Percentiles rank a stretch among this genome's conserved stretches.
Conservation (phyloP, 225 moss, liverwort and hornwort genomes). For the Antitrichia curtipendula region DNA sequence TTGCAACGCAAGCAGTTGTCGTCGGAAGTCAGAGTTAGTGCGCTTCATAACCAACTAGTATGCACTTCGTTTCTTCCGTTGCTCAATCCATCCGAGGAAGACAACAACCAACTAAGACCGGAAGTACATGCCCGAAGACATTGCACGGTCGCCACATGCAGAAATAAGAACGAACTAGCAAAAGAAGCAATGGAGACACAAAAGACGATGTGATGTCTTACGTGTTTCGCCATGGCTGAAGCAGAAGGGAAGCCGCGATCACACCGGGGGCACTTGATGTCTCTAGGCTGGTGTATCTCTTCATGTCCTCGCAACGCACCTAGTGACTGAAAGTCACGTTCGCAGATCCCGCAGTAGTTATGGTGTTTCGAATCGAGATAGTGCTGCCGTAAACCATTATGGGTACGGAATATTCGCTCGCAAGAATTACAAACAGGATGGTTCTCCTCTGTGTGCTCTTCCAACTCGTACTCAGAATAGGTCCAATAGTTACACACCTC, state of each 20-base stretch:
- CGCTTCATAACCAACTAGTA: neutral
- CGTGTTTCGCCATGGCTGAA: constrained; percentile 22
- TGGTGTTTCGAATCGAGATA: neutral
- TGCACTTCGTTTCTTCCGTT: neutral
- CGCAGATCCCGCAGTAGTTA: constrained; percentile 16
- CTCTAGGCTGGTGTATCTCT: constrained; percentile 1
- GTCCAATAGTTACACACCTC: neutral
- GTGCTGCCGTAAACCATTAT: neutral
- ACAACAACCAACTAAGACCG: neutral
- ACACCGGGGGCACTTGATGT: constrained; percentile 1
- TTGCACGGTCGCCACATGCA: neutral
- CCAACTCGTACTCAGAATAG: neutral
- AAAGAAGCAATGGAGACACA: neutral
- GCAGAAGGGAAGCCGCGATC: neutral
- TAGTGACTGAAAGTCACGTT: constrained; percentile 1
- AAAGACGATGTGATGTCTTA: neutral
- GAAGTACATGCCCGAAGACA: neutral
- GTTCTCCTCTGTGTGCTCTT: neutral
- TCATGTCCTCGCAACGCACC: constrained; percentile 7
- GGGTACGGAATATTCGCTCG: neutral
- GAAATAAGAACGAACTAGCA: neutral
- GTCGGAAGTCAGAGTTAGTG: neutral
- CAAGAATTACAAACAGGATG: constrained; percentile 2
- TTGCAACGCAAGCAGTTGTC: neutral
- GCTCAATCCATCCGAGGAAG: neutral